Conservation (phyloP, 257 asterid species). For the Paraleonurus japonicus region DNA sequence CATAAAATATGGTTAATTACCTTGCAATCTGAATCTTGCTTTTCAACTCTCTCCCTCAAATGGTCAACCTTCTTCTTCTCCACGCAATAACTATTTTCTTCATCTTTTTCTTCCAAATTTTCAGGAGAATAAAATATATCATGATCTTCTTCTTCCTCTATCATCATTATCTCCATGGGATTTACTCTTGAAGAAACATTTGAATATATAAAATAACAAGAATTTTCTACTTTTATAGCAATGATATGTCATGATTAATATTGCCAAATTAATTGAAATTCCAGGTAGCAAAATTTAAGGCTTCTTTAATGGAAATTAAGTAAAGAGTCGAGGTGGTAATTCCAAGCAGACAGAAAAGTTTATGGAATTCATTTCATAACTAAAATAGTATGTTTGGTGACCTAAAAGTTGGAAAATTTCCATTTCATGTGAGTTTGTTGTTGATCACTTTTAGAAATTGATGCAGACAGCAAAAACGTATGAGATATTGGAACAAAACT, state of each 20-base stretch:
- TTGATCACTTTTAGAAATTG: neutral
- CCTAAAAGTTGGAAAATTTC: neutral
- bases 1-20: no score
- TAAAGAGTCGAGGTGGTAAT: neutral
- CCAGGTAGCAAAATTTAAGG: neutral
- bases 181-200: neutral
- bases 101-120: neutral
- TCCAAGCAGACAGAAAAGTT: neutral
- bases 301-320: neutral
- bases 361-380: neutral
- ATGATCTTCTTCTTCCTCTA: neutral
- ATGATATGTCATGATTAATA: neutral
- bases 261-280: neutral
- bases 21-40: constrained; percentile 61
- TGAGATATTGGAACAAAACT: no score
- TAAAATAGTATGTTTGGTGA: neutral
- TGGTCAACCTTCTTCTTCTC: constrained; percentile 40
- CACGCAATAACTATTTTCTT: neutral
- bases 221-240: neutral
- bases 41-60: constrained; percentile 49
- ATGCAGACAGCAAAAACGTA: no score
- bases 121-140: neutral
- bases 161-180: neutral
- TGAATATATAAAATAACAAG: neutral
- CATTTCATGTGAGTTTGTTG: neutral